Conservation (phyloP, 768 basidiomycete genomes). For the Arthromyces matolae region DNA sequence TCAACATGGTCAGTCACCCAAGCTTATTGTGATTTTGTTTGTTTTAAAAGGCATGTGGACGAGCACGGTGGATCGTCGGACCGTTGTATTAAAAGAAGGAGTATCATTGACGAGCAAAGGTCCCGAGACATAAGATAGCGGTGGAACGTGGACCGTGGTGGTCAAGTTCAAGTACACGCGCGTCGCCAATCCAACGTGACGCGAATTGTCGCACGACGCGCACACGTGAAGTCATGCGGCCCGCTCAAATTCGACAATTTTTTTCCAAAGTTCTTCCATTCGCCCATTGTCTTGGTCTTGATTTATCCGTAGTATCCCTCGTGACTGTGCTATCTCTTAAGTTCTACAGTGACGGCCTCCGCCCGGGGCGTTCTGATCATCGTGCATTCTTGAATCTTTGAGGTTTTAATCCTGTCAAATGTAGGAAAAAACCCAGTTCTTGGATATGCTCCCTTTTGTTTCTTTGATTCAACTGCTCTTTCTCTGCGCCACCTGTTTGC, state of each 20-base stretch:
- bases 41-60: too few relatives aligned
- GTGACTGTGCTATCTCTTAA: too few relatives aligned
- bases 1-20: not conserved
- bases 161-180: too few relatives aligned
- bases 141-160: too few relatives aligned
- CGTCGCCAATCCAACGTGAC: not conserved
- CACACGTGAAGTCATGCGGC: slow-evolving; percentile 1
- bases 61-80: not conserved
- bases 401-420: too few relatives aligned
- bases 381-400: too few relatives aligned
- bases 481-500: slow-evolving; percentile 13
- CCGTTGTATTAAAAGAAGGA: not conserved
- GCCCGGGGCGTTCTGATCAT: too few relatives aligned
- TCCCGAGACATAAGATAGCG: too few relatives aligned
- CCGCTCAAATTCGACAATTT: not conserved
- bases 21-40: too few relatives aligned
- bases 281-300: not conserved
- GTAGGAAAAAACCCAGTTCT: too few relatives aligned
- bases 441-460: slow-evolving; percentile 5
- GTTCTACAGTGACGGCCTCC: too few relatives aligned
- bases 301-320: slow-evolving; percentile 5
- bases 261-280: not conserved
- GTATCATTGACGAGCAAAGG: not conserved
- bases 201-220: not conserved
- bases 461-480: too few relatives aligned